Evolutionary conservation across 2,329 filamentous ascomycete genomes (phyloP), one percentile per base, ranked within the genome.

Genomic region (Aspergillus novoparasiticus): DNA sequence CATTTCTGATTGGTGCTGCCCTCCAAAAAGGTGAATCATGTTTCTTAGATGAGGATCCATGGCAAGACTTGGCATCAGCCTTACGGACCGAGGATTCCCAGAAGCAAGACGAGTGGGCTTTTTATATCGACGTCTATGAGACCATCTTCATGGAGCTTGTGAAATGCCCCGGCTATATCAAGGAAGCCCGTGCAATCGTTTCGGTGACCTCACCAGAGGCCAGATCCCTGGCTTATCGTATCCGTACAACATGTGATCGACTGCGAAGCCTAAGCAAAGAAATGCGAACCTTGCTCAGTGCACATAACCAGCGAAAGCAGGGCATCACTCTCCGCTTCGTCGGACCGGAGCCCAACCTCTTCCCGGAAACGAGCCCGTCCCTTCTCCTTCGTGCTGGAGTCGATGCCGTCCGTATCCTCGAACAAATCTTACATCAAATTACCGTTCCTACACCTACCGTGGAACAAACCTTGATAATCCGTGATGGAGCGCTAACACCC

Each of bases 1-100:
- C 73, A 43, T 76, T 76, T 43, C 64, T 78, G 10, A 66, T 77
- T 34, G 73, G 75, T 21, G 70, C 76, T 48, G 70, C 75, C 2
- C 75, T 75, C 50, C 63, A 73, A 28, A 64, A 71, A 50, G 72
- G 71, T 30, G 71, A 68, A 23, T 60, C 69, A 8, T 78, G 75
- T 53, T 73, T 78, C 54, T 71, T 78, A 26, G 69, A 69, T 48
- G 63, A 69, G 39, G 72, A 75, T 3, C 70, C 72, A 12, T 78
- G 75, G 76, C 64, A 73, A 12, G 61, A 68, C 16, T 62, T 75
- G 57, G 68, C 73, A 23, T 64, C 67, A 26, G 62, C 71, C 32
- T 68, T 76, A 21, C 68, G 74, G n/a, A 45, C 64, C 21, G 73
- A 77, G 23, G 69, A 72, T 54, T 70, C 71, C 63, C 48, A 60